Evolutionary conservation across 1,139 yeast genomes (phyloP).

Genomic region (Taphrina flavorubra): DNA sequence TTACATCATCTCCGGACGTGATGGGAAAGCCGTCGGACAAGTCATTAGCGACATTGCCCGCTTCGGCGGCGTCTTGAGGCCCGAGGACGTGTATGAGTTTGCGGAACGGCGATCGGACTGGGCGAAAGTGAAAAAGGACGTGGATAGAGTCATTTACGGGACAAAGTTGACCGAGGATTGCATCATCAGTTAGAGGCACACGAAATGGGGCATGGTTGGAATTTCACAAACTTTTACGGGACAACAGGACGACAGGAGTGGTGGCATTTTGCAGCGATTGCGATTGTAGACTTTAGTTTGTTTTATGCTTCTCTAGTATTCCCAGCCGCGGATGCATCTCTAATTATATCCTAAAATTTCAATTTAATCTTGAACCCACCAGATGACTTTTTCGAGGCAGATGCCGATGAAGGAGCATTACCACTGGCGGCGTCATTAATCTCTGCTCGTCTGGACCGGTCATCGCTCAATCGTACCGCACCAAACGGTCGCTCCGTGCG

Average conservation of each 20-base stretch:
- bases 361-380: conserved; percentile 29
- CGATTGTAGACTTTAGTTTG: too few species aligned
- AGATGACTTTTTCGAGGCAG: conserved; percentile 1
- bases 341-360: conserved; percentile 9
- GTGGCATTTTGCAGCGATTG: too few species aligned
- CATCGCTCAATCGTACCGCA: not conserved
- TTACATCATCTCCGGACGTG: conserved; percentile 73
- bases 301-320: too few species aligned
- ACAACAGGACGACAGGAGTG: too few species aligned
- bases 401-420: not conserved
- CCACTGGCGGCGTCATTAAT: not conserved
- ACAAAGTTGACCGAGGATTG: conserved; percentile 31
- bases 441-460: not conserved
- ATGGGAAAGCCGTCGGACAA: conserved; percentile 82
- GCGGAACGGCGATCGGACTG: conserved; percentile 89
- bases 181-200: conserved; percentile 14
- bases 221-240: too few species aligned
- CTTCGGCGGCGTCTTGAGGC: conserved; percentile 86
- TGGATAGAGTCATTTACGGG: conserved; percentile 95
- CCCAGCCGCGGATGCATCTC: too few species aligned
- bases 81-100: conserved; percentile 91
- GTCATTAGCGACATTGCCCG: conserved; percentile 81
- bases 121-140: conserved; percentile 74
- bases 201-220: too few species aligned
- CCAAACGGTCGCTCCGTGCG: not conserved